Conservation (phyloP, 371 early-diverging fungal species). For the Capillidium rhysosporum region DNA sequence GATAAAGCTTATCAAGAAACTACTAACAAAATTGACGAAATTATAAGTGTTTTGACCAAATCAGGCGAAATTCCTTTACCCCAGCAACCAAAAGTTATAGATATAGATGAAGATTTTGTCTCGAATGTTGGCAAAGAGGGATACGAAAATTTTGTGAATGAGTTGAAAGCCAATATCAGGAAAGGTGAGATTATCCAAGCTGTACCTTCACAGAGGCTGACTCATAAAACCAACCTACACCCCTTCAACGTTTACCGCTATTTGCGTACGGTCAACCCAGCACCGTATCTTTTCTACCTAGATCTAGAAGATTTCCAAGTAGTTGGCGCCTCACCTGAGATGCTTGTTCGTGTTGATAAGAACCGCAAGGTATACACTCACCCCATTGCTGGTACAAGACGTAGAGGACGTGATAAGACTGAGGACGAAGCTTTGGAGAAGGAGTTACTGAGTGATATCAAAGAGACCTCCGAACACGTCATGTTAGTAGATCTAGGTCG, state of each 20-base stretch:
- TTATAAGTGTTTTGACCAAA: conserved; percentile 24
- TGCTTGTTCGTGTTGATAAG: conserved; percentile 80
- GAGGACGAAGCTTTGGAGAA: conserved; percentile 69
- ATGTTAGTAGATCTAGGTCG: conserved; percentile 97
- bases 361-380: conserved; percentile 64
- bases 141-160: conserved; percentile 68
- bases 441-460: conserved; percentile 67
- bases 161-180: conserved; percentile 75
- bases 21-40: conserved; percentile 33
- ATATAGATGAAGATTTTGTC: conserved; percentile 27
- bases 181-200: conserved; percentile 94
- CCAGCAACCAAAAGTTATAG: conserved; percentile 16
- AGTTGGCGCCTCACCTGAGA: conserved; percentile 96
- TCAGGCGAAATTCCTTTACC: conserved; percentile 27
- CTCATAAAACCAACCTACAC: conserved; percentile 68
- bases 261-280: conserved; percentile 85
- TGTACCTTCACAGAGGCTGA: conserved; percentile 82
- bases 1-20: conserved; percentile 40
- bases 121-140: conserved; percentile 81
- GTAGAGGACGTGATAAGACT: conserved; percentile 58
- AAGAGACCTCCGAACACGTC: conserved; percentile 90
- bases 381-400: conserved; percentile 93
- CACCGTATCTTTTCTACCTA: conserved; percentile 97
- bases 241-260: conserved; percentile 94
- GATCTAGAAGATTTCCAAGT: conserved; percentile 74